These are phyloP conservation scores for Globisporangium cylindrosporum DNA, from an alignment of 352 stramenopile genomes.

Conservation along the genomic window DNA sequence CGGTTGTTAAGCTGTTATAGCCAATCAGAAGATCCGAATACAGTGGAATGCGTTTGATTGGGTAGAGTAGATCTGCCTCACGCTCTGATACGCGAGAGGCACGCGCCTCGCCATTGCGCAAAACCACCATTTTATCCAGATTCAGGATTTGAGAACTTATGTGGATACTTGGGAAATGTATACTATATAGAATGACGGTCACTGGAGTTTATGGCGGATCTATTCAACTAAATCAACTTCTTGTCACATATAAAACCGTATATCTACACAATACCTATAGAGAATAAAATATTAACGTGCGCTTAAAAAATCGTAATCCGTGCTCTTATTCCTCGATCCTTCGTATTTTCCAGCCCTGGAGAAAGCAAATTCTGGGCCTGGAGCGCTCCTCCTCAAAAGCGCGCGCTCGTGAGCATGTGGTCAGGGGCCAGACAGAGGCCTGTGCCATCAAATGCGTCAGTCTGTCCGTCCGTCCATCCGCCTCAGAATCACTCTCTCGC, in stretches of 20 bases:
- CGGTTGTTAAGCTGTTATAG: background rate
- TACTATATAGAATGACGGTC: background rate
- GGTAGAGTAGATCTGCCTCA: background rate
- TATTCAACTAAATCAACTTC: background rate
- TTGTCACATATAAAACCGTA: background rate
- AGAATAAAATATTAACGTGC: background rate
- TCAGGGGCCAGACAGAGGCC: background rate
- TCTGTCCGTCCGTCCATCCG: background rate
- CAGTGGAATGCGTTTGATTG: background rate
- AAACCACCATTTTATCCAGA: background rate
- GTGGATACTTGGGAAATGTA: background rate
- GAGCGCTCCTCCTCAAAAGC: background rate
- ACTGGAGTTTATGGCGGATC: background rate
- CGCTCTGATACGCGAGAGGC: background rate
- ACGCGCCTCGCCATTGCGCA: background rate
- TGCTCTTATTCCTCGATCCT: background rate
- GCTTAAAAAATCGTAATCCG: background rate
- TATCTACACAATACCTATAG: background rate
- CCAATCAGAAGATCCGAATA: background rate
- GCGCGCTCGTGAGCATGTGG: background rate
- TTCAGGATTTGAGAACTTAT: background rate
- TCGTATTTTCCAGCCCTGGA: background rate
- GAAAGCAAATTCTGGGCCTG: background rate
- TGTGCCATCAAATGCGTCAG: slow-evolving; percentile 3
- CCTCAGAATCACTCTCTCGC: background rate